Base-by-base conservation (phyloP, 352 stramenopile genomes). In the Pythium dissotocum region DNA sequence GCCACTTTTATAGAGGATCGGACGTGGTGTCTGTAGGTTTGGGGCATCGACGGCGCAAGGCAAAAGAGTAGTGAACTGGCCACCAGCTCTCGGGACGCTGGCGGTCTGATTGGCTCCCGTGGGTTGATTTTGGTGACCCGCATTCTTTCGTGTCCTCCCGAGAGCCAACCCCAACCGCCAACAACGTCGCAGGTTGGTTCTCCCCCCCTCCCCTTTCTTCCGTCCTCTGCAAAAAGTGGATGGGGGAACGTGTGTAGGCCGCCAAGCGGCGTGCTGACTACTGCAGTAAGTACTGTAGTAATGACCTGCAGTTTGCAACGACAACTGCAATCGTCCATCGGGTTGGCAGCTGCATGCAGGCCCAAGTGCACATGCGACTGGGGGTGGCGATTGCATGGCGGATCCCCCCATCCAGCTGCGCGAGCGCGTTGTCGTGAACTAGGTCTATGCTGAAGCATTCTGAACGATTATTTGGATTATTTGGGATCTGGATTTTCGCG, bases 51-150 rank as follows among this genome's bases (percentile, higher is more conserved):
- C 40, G 40, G 49, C 53, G 28, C 28, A 30, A 30, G 58, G 36
- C 61, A 55, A 67, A 56, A 40, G 21, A 26, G 5, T 26, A 33
- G 48, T 58, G 64, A 63, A 72, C 65, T 72, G 65, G 65, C 65
- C 58, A 72, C 16, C 36, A 67, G 65, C 65, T 72, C 65, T 40
- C 26, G 14, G 0, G 59, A 59, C 28, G 36, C 44, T 52, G 5
- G 16, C 26, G 18, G 26, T 26, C 16, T 58, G 32, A 28, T n/a
- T 30, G 24, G 26, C 21, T 10, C 21, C 24, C 14, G 42, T 49
- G 35, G 56, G 64, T 65, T 70, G 44, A 60, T 52, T 48, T 48
- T 36, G 35, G 52, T 62, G 52, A 52, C 44, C 44, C 44, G n/a
- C n/a, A 52, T 52, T 52, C 44, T 52, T 52, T 52, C 44, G 44